Evolutionary conservation across 441 rosid genomes (phyloP), one percentile per base, ranked within the genome.

Genomic region (Pelargonium exstipulatum): DNA sequence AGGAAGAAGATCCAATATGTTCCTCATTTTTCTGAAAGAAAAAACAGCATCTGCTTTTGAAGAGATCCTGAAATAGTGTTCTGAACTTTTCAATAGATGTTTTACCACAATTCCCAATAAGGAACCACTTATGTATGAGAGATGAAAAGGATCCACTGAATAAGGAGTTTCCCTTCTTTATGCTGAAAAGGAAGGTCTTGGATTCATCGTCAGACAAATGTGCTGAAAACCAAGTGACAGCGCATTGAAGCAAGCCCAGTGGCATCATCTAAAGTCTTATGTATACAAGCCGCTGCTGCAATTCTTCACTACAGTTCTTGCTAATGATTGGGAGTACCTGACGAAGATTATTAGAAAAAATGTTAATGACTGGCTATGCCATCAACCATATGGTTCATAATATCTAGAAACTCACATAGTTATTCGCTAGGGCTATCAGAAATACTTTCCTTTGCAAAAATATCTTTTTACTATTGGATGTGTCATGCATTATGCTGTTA

Each of bases 151-250:
- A 72, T 55, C 74, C 63, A 58, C 77, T 62, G 66, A 77, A 66
- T 5, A 70, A 73, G 72, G 67, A 64, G 46, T 74, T 82, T 78
- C 78, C 83, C 57, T 64, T 74, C 57, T 57, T 81, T 77, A 84
- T 78, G 76, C 76, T 67, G 32, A 63, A 73, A 77, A 91, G 82
- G 80, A 90, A 77, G 60, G 77, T 76, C 42, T 79, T 82, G 65
- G 83, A 85, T 60, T 84, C 92, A 63, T 79, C 83, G 81, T 82
- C 87, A 53, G 91, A 82, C 24, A 90, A 74, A 76, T 79, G 80
- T 74, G 91, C 69, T 69, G 91, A 84, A 69, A 88, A 90, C 95
- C 96, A 90, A 49, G 84, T 82, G 26, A 87, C 79, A 71, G 79
- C 82, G 77, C 90, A 88, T 73, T 87, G 82, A 9, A 90, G 80